phyloP scores from a whole-genome alignment of 2,329 filamentous ascomycete genomes.

The Aspergillus melleus region DNA sequence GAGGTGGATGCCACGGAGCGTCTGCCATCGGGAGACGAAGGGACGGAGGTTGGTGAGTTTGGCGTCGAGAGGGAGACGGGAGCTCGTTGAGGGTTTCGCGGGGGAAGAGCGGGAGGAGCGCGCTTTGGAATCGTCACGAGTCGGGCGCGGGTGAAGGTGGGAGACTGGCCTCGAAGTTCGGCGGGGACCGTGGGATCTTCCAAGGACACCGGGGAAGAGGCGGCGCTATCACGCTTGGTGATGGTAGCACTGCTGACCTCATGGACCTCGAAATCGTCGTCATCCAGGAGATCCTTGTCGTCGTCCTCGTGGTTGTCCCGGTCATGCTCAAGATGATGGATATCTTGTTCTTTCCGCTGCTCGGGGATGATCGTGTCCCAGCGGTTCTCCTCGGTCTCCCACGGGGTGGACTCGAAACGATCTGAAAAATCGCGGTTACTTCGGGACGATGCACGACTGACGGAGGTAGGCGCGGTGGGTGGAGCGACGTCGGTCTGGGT shows the following conservation, averaged over 20 bases:
- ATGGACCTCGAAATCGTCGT: slow-evolving; percentile 38
- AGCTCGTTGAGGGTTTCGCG: slow-evolving; percentile 62
- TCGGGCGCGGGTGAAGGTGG: slow-evolving; percentile 72
- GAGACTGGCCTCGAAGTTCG: slow-evolving; percentile 62
- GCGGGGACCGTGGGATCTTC: slow-evolving; percentile 54
- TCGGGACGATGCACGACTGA: slow-evolving; percentile 35
- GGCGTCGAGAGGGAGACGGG: slow-evolving; percentile 24
- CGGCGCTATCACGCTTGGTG: slow-evolving; percentile 45
- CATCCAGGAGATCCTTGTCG: slow-evolving; percentile 14
- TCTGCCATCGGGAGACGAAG: slow-evolving; percentile 26
- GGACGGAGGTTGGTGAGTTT: slow-evolving; percentile 24
- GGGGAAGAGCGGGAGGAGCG: slow-evolving; percentile 71
- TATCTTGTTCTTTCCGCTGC: slow-evolving; percentile 14
- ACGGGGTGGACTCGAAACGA: slow-evolving; percentile 17
- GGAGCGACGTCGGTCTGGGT: slow-evolving; percentile 65
- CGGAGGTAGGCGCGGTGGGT: slow-evolving; percentile 30
- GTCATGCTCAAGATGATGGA: not conserved
- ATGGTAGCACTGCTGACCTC: slow-evolving; percentile 56
- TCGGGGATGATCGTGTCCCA: slow-evolving; percentile 30
- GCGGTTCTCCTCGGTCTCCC: slow-evolving; percentile 25
- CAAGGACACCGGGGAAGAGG: slow-evolving; percentile 19
- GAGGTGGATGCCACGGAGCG: slow-evolving; percentile 22
- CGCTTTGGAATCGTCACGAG: slow-evolving; percentile 85
- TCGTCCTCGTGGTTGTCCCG: slow-evolving; percentile 9
- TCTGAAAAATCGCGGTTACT: slow-evolving; percentile 29